phyloP scores from a whole-genome alignment of 2,329 filamentous ascomycete genomes.

The Arthroderma sp. region DNA sequence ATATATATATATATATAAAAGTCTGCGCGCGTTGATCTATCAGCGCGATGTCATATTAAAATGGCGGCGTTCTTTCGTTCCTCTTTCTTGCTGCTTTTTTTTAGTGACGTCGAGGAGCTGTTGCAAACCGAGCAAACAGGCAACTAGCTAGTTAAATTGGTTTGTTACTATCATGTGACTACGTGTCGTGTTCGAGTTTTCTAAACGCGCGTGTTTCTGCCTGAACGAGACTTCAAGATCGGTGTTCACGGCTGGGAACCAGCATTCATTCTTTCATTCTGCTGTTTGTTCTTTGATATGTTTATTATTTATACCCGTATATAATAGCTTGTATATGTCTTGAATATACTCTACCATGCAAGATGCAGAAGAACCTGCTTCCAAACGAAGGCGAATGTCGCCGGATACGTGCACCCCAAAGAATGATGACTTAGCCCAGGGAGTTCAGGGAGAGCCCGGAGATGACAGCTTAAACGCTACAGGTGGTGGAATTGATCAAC shows the following conservation, averaged over 20 bases:
- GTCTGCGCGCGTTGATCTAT: no score
- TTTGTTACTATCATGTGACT: slow-evolving; percentile 1
- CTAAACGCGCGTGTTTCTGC: background rate
- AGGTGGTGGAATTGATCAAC: background rate
- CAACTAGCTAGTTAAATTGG: background rate
- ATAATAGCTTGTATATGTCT: background rate
- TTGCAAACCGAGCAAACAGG: background rate
- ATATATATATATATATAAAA: no score
- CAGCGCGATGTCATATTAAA: background rate
- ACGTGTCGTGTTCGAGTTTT: background rate
- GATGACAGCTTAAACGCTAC: background rate
- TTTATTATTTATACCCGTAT: no score
- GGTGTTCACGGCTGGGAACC: no score
- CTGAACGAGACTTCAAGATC: background rate
- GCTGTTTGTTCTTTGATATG: background rate
- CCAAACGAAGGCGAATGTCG: background rate
- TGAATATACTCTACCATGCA: background rate
- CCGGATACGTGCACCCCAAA: background rate
- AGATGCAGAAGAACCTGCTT: background rate
- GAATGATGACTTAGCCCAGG: background rate
- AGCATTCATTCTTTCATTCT: background rate
- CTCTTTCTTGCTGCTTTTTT: no score
- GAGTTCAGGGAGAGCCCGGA: background rate
- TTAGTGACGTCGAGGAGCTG: background rate
- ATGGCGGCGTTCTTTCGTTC: no score